Percentiles rank a stretch among this genome's conserved stretches.
Conservation (phyloP, 768 basidiomycete genomes). For the Lentinus tigrinus region DNA sequence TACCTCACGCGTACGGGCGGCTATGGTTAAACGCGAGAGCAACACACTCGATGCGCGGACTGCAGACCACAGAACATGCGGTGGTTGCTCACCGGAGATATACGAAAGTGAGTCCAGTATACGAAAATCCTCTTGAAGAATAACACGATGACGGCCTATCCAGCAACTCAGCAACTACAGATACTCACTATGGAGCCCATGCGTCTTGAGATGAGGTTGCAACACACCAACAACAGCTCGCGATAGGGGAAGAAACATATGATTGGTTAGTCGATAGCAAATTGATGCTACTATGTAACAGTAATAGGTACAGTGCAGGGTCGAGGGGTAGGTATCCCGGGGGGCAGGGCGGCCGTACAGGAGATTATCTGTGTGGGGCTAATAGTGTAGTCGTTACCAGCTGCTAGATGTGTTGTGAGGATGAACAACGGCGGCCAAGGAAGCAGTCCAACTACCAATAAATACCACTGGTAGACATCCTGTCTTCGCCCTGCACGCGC, state of each 20-base stretch:
- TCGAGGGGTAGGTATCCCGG: conserved; percentile 11
- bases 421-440: conserved; percentile 17
- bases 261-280: not conserved
- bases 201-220: too few species aligned
- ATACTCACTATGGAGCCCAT: too few species aligned
- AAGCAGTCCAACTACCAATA: conserved; percentile 18
- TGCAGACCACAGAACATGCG: too few species aligned
- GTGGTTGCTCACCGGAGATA: too few species aligned
- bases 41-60: too few species aligned
- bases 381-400: conserved; percentile 3
- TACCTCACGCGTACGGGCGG: not conserved
- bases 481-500: conserved; percentile 10
- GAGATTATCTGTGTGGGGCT: conserved; percentile 5
- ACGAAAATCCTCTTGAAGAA: too few species aligned
- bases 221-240: too few species aligned
- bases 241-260: not conserved
- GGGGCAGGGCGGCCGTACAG: conserved; percentile 4
- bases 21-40: too few species aligned
- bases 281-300: conserved; percentile 3
- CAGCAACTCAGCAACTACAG: too few species aligned
- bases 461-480: conserved; percentile 15
- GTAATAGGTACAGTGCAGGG: conserved; percentile 10
- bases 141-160: too few species aligned
- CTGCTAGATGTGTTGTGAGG: conserved; percentile 12
- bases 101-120: too few species aligned